Evolutionary conservation across 305 asterid species (phyloP), one percentile per base, ranked within the genome.

Genomic region (Coffea humblotiana): DNA sequence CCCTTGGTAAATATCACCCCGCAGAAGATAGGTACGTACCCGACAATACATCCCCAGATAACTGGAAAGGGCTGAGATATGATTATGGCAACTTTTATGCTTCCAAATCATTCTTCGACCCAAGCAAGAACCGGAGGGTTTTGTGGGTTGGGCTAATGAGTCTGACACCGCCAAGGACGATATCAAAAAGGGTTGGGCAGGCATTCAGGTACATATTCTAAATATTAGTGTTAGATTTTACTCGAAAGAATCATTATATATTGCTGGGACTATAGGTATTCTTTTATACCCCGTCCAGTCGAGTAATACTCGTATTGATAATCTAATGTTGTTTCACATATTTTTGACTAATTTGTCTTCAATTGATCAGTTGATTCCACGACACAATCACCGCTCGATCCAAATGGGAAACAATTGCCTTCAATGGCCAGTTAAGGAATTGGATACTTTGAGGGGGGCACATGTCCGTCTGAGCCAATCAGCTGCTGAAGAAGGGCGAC

Each of bases 51-150:
- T 43, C 68, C 18, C 68, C 78, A 0, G 91, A 88, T n/a, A 81
- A 81, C 1, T 85, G 83, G 85, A 84, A 77, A 51, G 89, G 88
- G 23, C 60, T 86, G 80, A 88, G 91, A 60, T 58, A 80, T 60
- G 89, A 86, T 18, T 86, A 85, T 78, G 91, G 91, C 4, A 84
- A 88, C 56, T 86, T 77, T 51, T 88, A 88, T 21, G 91, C 89
- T 16, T 86, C 91, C 0, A 86, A 88, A 52, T 70, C 91, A 21
- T 88, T 88, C 66, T 88, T 78, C 54, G 91, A 88, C 70, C 86
- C 81, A 9, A 61, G 29, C 52, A 83, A 88, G 82, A 79, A 68
- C 0, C 58, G 89, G 67, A 79, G 91, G 84, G 74, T 88, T 49
- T 29, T 81, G 71, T 86, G 88, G 85, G 80, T 51, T 88, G 91